Evolutionary conservation across 805 yeast genomes (phyloP).

Genomic region (Suhomyces xylopsoci): DNA sequence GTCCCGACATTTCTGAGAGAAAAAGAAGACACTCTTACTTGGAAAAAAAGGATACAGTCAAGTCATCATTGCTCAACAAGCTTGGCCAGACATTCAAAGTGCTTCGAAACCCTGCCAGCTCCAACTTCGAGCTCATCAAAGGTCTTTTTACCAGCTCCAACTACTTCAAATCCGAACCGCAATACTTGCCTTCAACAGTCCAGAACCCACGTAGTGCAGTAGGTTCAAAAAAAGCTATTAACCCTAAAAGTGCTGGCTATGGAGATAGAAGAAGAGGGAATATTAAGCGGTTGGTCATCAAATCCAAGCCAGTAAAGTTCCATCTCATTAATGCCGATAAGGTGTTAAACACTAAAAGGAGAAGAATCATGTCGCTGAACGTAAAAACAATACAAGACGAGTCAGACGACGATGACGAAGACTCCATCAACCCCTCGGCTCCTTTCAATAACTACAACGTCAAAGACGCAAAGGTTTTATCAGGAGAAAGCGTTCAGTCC

Average conservation of each 20-base stretch:
- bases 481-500: conserved; percentile 12
- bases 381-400: conserved; percentile 7
- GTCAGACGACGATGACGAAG: conserved; percentile 24
- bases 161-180: conserved; percentile 11
- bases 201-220: not conserved
- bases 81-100: conserved; percentile 35
- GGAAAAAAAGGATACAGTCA: conserved; percentile 12
- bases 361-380: conserved; percentile 19
- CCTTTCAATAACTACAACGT: not conserved
- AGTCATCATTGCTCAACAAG: conserved; percentile 27
- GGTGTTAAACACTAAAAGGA: conserved; percentile 34
- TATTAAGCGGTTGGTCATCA: conserved; percentile 35
- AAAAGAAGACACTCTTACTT: conserved; percentile 17
- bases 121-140: conserved; percentile 15
- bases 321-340: conserved; percentile 42
- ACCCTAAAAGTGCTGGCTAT: not conserved
- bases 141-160: conserved; percentile 33
- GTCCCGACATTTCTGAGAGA: conserved; percentile 10
- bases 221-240: not conserved
- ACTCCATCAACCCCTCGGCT: conserved; percentile 11
- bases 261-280: conserved; percentile 22
- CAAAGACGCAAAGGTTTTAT: conserved; percentile 7
- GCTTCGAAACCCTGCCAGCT: conserved; percentile 21
- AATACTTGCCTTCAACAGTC: not conserved
- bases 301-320: conserved; percentile 39